phyloP scores from a whole-genome alignment of 495 filamentous ascomycete genomes.

The Penicillium canescens region DNA sequence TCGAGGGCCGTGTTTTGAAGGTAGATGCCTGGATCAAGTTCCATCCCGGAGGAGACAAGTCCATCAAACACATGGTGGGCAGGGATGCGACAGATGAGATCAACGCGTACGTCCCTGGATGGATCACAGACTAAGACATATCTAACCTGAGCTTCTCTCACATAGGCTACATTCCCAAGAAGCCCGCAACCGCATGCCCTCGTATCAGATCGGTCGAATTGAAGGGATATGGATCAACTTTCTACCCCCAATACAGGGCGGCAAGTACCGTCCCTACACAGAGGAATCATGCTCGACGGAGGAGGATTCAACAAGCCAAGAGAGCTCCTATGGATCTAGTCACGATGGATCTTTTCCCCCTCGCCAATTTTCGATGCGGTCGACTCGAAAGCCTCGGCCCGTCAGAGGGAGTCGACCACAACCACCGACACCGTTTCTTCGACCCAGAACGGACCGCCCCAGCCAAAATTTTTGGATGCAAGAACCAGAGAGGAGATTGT shows the following conservation, averaged over 20 bases:
- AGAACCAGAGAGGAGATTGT: conserved; percentile 74
- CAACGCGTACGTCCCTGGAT: conserved; percentile 65
- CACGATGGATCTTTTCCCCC: conserved; percentile 37
- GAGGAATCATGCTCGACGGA: conserved; percentile 35
- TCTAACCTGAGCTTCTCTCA: neutral
- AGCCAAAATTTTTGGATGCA: conserved; percentile 63
- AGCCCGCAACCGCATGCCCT: conserved; percentile 72
- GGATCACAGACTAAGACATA: neutral
- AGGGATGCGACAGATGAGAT: conserved; percentile 96
- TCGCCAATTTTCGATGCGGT: conserved; percentile 68
- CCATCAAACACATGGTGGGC: conserved; percentile 94
- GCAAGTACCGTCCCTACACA: conserved; percentile 66
- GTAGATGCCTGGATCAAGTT: conserved; percentile 84
- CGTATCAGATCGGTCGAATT: conserved; percentile 81
- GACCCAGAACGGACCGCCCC: conserved; percentile 21
- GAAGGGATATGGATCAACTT: conserved; percentile 88
- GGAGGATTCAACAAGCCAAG: conserved; percentile 28
- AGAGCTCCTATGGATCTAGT: conserved; percentile 46
- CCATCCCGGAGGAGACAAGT: conserved; percentile 90
- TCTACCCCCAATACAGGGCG: conserved; percentile 89
- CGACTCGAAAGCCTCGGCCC: conserved; percentile 35
- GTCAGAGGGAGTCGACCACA: conserved; percentile 29
- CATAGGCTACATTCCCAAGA: conserved; percentile 80
- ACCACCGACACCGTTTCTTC: conserved; percentile 39
- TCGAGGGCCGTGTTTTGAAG: conserved; percentile 79